Evolutionary conservation across 371 early-diverging fungal genomes (phyloP), one percentile per base, ranked within the genome.

Genomic region (Mortierella sp.): DNA sequence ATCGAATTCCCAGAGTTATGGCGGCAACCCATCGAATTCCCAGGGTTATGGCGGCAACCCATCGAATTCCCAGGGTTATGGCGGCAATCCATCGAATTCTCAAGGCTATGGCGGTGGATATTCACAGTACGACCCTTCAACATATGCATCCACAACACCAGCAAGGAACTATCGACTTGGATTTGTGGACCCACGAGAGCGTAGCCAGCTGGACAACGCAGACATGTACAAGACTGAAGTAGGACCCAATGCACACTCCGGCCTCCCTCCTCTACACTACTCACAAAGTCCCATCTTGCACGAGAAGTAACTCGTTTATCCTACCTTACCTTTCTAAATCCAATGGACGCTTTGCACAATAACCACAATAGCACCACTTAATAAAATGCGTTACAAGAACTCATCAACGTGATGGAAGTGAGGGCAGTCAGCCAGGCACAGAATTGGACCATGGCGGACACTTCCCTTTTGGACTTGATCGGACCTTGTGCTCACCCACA

Each of bases 131-230:
- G 81, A 80, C 8, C 11, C 67, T 6, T 14, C 74, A 14, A 74
- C 81, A 4, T 80, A 80, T 31, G 76, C 76, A 34, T 64, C 76
- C 0, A 37, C 29, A 24, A 26, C 63, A 0, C 66, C 78, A 4
- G 53, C 79, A 34, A 53, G 83, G 44, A 71, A 74, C 48, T 78
- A 78, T 39, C 71, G 69, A 0, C 76, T 83, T 4, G 83, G 83
- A 14, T 83, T 83, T 67, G 73, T 78, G 14, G 73, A 83, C 24
- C 83, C 83, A 41, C 69, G 79, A 11, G 77, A 81, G 34, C 77
- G 77, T 8, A 65, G 24, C 29, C 81, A 74, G 22, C 73, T 76
- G 67, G 82, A 81, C 16, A 53, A 73, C 9, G 61, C 45, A 16
- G 76, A 74, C 14, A n/a, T 39, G 40, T 78, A 78, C 68, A 77